Evolutionary conservation across 169 alveolate genomes (phyloP).

Genomic region (Plasmodium relictum): DNA sequence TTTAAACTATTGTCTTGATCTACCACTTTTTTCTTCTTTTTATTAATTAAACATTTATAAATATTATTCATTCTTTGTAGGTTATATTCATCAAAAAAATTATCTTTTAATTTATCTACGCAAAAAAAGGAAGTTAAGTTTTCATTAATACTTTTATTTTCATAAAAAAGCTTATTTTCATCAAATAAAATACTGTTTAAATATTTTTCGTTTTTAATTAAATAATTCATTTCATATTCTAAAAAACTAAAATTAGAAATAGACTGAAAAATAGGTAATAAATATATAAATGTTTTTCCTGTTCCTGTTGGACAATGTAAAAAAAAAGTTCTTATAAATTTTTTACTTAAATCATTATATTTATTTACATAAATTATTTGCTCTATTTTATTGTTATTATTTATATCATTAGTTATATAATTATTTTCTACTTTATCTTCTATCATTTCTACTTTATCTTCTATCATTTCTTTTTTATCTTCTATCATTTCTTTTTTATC

Average conservation of each 20-base stretch:
- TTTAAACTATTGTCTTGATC: not conserved
- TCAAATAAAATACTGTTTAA: not conserved
- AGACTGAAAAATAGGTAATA: slow-evolving; percentile 42
- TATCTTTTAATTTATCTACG: not conserved
- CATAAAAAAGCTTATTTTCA: slow-evolving; percentile 12
- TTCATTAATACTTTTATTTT: slow-evolving; percentile 25
- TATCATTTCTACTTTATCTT: not conserved
- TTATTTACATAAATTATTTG: slow-evolving; percentile 51
- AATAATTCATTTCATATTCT: not conserved
- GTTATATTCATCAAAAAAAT: slow-evolving; percentile 7
- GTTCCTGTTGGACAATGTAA: slow-evolving; percentile 73
- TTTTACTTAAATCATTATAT: slow-evolving; percentile 14
- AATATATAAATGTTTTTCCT: slow-evolving; percentile 53
- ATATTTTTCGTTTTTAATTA: not conserved
- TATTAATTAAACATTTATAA: not conserved
- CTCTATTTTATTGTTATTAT: not conserved
- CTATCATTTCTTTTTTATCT: not conserved
- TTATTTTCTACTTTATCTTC: not conserved
- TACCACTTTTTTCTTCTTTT: not conserved
- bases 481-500: not conserved
- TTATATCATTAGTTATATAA: not conserved
- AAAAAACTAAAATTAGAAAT: slow-evolving; percentile 25
- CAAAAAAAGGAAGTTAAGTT: slow-evolving; percentile 33
- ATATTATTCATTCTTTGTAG: not conserved
- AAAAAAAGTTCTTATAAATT: slow-evolving; percentile 50